Percentiles rank a stretch among this genome's conserved stretches.
phyloP scores from a whole-genome alignment of 108 stramenopile genomes.

The Nitzschia palea region DNA sequence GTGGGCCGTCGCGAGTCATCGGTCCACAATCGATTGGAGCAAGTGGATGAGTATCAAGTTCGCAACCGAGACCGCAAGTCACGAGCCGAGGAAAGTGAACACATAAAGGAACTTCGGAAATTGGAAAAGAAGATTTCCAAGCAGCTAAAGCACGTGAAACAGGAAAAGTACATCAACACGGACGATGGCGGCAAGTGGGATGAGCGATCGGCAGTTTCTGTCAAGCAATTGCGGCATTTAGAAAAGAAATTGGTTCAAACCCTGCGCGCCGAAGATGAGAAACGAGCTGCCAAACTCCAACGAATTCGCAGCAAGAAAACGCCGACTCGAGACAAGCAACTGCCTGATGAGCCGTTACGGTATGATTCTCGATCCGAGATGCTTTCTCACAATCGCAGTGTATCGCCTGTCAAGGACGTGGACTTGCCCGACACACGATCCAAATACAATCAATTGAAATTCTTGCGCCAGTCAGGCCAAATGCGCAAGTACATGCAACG shows the following conservation, averaged over 20 bases:
- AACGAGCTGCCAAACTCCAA: conserved; percentile 31
- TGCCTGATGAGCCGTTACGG: no score
- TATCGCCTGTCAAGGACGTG: background rate
- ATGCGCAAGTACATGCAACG: conserved; percentile 23
- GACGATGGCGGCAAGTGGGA: conserved; percentile 17
- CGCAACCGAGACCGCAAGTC: background rate
- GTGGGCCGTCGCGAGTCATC: background rate
- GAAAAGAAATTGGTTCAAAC: conserved; percentile 31
- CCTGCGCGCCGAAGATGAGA: conserved; percentile 24
- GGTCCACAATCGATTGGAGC: background rate
- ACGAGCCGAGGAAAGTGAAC: background rate
- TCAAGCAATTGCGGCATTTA: conserved; percentile 15
- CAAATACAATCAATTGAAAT: conserved; percentile 9
- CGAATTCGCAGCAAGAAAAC: conserved; percentile 9
- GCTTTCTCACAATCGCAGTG: background rate
- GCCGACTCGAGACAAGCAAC: no score
- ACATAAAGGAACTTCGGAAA: conserved; percentile 17
- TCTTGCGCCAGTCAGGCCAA: conserved; percentile 6
- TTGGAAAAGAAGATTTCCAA: conserved; percentile 29
- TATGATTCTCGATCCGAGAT: background rate
- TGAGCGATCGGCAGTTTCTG: conserved; percentile 12
- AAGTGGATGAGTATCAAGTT: background rate
- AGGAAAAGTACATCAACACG: background rate
- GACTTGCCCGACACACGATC: background rate
- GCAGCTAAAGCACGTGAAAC: conserved; percentile 19